Evolutionary conservation across 106 monocot species (phyloP).

Genomic region (Acorus calamus): DNA sequence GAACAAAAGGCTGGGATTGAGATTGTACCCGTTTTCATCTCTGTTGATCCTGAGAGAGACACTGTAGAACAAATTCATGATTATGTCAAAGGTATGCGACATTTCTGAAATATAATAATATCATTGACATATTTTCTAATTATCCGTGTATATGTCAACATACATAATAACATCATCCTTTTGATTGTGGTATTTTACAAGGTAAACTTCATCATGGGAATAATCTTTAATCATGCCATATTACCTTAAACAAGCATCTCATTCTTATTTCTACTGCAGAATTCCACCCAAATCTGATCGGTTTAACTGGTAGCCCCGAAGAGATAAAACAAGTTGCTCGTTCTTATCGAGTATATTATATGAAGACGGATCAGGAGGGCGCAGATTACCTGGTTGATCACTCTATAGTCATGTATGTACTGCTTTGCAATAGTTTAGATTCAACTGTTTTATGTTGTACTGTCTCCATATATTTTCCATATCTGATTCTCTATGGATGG

Average conservation of each 20-base stretch:
- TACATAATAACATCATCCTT: no score
- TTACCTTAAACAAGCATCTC: no score
- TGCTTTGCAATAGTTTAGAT: not conserved
- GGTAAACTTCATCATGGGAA: no score
- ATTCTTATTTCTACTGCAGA: slow-evolving; percentile 33
- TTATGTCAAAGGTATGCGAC: slow-evolving; percentile 69
- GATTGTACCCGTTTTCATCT: slow-evolving; percentile 88
- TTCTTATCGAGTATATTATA: slow-evolving; percentile 93
- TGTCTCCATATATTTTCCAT: not conserved
- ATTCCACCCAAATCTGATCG: slow-evolving; percentile 79
- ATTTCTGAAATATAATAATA: not conserved
- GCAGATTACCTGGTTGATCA: slow-evolving; percentile 97
- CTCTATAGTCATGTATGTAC: slow-evolving; percentile 92
- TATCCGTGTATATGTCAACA: no score
- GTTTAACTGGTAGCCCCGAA: slow-evolving; percentile 72
- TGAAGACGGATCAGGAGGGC: slow-evolving; percentile 92
- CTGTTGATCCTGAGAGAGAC: slow-evolving; percentile 96
- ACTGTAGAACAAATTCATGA: slow-evolving; percentile 89
- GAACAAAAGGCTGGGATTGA: slow-evolving; percentile 51
- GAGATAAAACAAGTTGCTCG: slow-evolving; percentile 69
- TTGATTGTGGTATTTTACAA: no score
- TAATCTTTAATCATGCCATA: no score
- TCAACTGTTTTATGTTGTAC: not conserved
- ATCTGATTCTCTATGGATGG: no score
- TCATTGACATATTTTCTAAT: no score